Conservation (phyloP, 2,329 filamentous ascomycete species). For the Aureobasidium sp. region DNA sequence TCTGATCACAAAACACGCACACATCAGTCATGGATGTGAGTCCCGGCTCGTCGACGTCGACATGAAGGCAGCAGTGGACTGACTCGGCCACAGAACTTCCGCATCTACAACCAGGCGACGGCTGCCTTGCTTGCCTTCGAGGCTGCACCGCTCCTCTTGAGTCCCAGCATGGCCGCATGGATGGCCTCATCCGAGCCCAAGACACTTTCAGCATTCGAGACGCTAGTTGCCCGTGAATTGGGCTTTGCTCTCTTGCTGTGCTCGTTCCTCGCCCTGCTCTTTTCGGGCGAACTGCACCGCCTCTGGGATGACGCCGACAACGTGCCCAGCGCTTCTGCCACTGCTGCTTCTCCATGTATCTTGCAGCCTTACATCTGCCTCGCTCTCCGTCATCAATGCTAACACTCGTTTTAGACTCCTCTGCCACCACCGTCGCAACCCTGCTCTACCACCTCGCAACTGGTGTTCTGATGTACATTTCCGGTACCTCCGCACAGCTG, state of each 20-base stretch:
- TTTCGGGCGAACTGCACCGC: constrained; percentile 47
- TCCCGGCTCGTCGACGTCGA: background rate
- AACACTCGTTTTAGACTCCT: constrained; percentile 37
- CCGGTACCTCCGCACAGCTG: constrained; percentile 50
- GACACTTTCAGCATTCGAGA: constrained; percentile 30
- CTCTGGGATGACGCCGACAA: constrained; percentile 3
- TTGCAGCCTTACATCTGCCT: background rate
- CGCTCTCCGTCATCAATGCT: background rate
- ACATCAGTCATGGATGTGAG: constrained; percentile 1
- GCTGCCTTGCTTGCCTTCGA: constrained; percentile 34
- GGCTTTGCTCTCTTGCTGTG: constrained; percentile 60
- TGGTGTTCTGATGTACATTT: constrained; percentile 59
- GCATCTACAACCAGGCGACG: constrained; percentile 38
- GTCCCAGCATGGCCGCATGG: constrained; percentile 53
- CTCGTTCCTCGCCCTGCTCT: constrained; percentile 53
- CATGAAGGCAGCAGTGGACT: background rate
- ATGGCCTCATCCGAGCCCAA: constrained; percentile 55
- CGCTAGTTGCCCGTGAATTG: constrained; percentile 30
- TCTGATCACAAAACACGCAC: background rate
- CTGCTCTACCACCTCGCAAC: constrained; percentile 55
- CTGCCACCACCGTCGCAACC: constrained; percentile 60
- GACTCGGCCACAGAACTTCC: constrained; percentile 31
- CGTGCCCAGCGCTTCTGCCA: background rate
- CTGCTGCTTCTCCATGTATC: constrained; percentile 9
- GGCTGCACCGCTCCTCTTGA: constrained; percentile 46